Base-by-base conservation (phyloP, 257 asterid species). In the Solanum pimpinellifolium region DNA sequence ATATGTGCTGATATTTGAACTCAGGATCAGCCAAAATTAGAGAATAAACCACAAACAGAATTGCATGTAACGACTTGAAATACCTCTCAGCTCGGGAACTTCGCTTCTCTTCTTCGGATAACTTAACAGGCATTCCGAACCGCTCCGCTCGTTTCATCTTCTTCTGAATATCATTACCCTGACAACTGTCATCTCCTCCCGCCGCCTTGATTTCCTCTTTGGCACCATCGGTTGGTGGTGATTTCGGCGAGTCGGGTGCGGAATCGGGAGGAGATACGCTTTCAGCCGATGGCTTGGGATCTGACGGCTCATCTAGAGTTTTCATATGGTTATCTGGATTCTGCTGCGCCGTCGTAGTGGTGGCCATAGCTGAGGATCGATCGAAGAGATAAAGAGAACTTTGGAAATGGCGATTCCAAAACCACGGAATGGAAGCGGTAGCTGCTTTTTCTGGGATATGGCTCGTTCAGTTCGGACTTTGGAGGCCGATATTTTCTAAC, bases 71-170 rank as follows among this genome's bases (percentile, higher is more conserved):
- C 15, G 29, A 77, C 1, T 14, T 33, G 29, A 77, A 25, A 33
- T 89, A 95, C 99, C 99, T 94, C 91, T 95, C 98, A 3, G 99
- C 99, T 86, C 99, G 93, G 76, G 99, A 93, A 89, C 91, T 91
- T 84, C 98, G 95, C 90, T 96, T 96, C 89, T 96, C 98, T 86
- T 91, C 89, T 89, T 97, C 99, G 15, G 99, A 93, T 7, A 95
- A 91, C 35, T 94, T 90, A 4, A 95, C 96, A n/a, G 98, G 88
- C 94, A 93, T 62, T 11, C 98, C 98, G 59, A 97, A 97, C 31
- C 99, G 94, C 93, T 97, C 99, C 13, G 98, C 98, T 9, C 99
- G 95, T 88, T 93, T 94, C 91, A 94, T 94, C 93, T 95, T 97
- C 94, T 97, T 97, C 92, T 94, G 93, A 46, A 92, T 87, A 90